These are phyloP conservation scores for Aspergillus luchuensis DNA, from an alignment of 2,329 filamentous ascomycete genomes.

Conservation along the genomic window DNA sequence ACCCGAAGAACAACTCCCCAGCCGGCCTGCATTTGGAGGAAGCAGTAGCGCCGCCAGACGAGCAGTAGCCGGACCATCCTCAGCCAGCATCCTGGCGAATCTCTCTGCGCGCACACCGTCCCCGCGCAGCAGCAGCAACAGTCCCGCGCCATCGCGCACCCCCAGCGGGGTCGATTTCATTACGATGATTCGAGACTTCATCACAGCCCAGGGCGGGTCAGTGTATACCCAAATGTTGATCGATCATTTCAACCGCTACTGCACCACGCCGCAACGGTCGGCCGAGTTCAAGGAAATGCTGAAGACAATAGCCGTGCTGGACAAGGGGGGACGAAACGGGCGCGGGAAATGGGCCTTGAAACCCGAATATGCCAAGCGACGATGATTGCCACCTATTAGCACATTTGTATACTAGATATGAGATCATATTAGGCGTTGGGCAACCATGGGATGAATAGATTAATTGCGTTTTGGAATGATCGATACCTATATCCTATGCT, in stretches of 20 bases:
- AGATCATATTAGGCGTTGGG: not conserved
- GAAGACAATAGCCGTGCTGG: conserved; percentile 71
- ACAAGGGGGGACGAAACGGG: conserved; percentile 53
- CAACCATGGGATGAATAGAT: not conserved
- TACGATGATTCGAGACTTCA: conserved; percentile 74
- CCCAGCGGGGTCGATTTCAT: conserved; percentile 64
- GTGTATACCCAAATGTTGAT: conserved; percentile 83
- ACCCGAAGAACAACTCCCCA: conserved; percentile 55
- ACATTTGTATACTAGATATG: too few relatives aligned
- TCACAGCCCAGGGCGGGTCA: conserved; percentile 73
- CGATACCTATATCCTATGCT: too few relatives aligned
- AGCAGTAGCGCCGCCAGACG: conserved; percentile 39
- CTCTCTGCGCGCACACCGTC: conserved; percentile 34
- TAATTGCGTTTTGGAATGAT: not conserved
- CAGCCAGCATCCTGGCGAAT: conserved; percentile 43
- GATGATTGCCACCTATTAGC: conserved; percentile 1
- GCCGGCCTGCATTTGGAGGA: conserved; percentile 49
- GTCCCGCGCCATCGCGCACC: conserved; percentile 49
- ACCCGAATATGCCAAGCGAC: conserved; percentile 52
- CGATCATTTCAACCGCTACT: conserved; percentile 84
- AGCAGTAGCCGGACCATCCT: conserved; percentile 42
- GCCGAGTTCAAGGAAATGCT: conserved; percentile 82
- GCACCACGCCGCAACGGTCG: conserved; percentile 67
- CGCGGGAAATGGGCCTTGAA: conserved; percentile 62
- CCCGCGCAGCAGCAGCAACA: conserved; percentile 28